Evolutionary conservation across 202 grass and related monocot species (phyloP).

Genomic region (Brachypodium distachyon): DNA sequence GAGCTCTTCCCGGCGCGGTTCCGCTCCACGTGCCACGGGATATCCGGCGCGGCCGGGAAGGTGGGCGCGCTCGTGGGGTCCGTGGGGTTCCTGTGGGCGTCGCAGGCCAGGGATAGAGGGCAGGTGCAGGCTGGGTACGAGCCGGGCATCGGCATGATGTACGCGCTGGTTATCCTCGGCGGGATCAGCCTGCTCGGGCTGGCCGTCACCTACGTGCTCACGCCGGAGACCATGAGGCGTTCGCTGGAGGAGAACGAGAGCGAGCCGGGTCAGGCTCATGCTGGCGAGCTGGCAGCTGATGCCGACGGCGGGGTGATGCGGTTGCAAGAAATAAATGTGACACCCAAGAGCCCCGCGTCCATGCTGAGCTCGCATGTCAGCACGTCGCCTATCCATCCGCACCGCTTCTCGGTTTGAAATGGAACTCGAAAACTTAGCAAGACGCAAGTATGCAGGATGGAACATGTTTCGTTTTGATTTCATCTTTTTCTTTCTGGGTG

Average conservation of each 20-base stretch:
- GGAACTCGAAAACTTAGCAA: background rate
- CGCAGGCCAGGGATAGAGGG: conserved; percentile 15
- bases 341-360: conserved; percentile 18
- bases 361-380: conserved; percentile 26
- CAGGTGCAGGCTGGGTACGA: conserved; percentile 28
- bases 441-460: background rate
- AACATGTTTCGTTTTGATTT: background rate
- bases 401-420: conserved; percentile 14
- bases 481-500: no score
- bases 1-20: conserved; percentile 67
- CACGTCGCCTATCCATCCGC: conserved; percentile 20
- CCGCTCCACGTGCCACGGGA: conserved; percentile 62
- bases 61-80: conserved; percentile 48
- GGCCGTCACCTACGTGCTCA: conserved; percentile 43
- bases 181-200: conserved; percentile 46
- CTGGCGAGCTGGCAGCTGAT: background rate
- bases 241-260: conserved; percentile 66
- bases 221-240: conserved; percentile 58
- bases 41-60: conserved; percentile 58
- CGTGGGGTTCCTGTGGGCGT: conserved; percentile 53
- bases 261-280: background rate
- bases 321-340: background rate
- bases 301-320: background rate
- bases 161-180: conserved; percentile 35
- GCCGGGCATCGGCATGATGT: conserved; percentile 57